Evolutionary conservation across 139 green algal species (phyloP).

Genomic region (Chlamydomonas schloesseri): DNA sequence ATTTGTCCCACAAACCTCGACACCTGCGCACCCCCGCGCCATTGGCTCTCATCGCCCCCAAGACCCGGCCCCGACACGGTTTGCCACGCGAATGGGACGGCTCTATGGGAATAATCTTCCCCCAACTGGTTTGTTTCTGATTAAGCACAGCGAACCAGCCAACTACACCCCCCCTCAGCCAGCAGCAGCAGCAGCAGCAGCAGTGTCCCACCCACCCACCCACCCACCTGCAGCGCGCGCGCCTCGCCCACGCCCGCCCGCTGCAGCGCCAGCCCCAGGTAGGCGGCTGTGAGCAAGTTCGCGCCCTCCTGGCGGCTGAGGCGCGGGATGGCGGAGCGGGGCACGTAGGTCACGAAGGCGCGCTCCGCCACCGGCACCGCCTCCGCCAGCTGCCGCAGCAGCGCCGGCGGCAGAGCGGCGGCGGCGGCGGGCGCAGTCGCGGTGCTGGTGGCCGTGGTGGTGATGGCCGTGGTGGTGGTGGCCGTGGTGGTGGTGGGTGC

Average conservation of each 20-base stretch:
- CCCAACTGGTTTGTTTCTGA: too few species aligned
- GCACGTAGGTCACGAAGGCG: slow-evolving; percentile 32
- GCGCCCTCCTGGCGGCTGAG: slow-evolving; percentile 20
- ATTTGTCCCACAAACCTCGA: too few species aligned
- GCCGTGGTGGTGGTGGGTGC: too few species aligned
- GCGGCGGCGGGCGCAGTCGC: neutral
- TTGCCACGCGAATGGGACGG: too few species aligned
- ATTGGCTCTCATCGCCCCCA: too few species aligned
- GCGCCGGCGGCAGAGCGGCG: neutral
- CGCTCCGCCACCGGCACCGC: slow-evolving; percentile 38
- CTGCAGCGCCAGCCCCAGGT: slow-evolving; percentile 37
- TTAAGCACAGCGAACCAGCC: too few species aligned
- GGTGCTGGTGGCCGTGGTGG: neutral
- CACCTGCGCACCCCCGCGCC: too few species aligned
- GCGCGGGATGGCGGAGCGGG: slow-evolving; percentile 31
- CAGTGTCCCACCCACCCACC: neutral
- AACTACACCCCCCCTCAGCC: too few species aligned
- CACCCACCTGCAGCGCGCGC: slow-evolving; percentile 7
- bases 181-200: too few species aligned
- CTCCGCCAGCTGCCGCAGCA: slow-evolving; percentile 19
- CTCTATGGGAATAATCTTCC: too few species aligned
- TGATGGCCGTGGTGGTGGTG: too few species aligned
- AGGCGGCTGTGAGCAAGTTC: slow-evolving; percentile 19
- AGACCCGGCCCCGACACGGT: too few species aligned
- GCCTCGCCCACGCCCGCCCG: slow-evolving; percentile 8